A percentile compares a stretch with the other conserved stretches of the same genome.
These are phyloP conservation scores for Excoecaria cochinchinensis DNA, from an alignment of 345 rosid species.

Conservation along the genomic window DNA sequence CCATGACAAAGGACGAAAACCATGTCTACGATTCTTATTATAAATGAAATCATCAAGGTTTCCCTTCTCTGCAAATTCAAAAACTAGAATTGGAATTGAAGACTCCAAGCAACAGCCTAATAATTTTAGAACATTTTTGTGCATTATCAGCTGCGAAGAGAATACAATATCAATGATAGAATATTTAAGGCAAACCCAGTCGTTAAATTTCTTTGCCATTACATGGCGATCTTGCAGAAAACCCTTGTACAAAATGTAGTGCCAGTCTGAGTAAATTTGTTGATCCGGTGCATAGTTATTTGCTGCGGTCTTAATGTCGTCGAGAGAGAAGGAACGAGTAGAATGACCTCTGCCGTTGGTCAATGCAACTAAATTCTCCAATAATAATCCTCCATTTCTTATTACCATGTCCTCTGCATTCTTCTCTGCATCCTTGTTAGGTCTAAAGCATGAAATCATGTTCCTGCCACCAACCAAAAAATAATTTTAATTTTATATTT, in stretches of 20 bases:
- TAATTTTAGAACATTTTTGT: slow-evolving; percentile 7
- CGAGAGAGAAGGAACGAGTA: neutral
- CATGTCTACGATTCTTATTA: too few species aligned
- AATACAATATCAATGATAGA: neutral
- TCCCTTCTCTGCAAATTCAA: neutral
- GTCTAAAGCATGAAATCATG: neutral
- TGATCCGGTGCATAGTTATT: neutral
- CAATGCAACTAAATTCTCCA: neutral
- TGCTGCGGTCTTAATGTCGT: neutral
- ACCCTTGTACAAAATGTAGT: neutral
- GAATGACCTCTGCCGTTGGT: slow-evolving; percentile 13
- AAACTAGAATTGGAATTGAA: slow-evolving; percentile 11
- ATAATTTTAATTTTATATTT: too few species aligned
- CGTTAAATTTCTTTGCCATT: neutral
- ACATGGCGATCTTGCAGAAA: neutral
- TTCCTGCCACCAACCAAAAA: neutral
- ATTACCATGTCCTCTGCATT: neutral
- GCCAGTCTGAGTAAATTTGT: neutral
- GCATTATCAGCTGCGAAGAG: slow-evolving; percentile 15
- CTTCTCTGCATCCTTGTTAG: neutral
- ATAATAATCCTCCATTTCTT: neutral
- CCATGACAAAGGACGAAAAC: slow-evolving; percentile 13
- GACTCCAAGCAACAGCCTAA: slow-evolving; percentile 17
- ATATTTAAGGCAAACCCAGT: neutral
- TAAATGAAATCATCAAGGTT: neutral